Base-by-base conservation (phyloP, 2,329 filamentous ascomycete genomes). In the Metarhizium album region DNA sequence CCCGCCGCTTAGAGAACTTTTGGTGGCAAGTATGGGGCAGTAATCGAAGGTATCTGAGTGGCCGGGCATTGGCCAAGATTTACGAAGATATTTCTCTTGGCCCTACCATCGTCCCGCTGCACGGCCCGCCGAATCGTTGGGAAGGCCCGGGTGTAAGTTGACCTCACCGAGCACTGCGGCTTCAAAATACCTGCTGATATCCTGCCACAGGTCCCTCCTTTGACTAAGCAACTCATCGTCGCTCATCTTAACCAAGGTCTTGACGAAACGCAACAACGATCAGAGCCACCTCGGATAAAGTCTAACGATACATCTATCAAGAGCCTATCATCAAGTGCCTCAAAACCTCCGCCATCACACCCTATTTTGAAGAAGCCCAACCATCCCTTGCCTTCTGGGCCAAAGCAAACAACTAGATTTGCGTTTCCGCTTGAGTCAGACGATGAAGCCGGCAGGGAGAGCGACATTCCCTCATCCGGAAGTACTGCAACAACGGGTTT, bases 11-110 rank as follows among this genome's bases (percentile, higher is more conserved):
- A 20, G 80, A 83, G 60, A 79, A 82, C 58, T 82, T 82, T 57
- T 84, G 80, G 80, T 83, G 79, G 75, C 79, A 82, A 59, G 77
- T 83, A 49, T 79, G 78, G 73, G 79, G 79, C 33, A 83, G 80
- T 57, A 68, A 80, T 55, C 69, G 74, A 27, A 71, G 74, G 33
- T 61, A 71, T 49, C 67, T 82, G 46, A 74, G 76, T 45, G 80
- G 76, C 38, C 68, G 67, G 33, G 70, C 72, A 13, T 67, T 83
- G 45, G 79, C 80, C 51, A 72, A 64, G 53, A 64, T 82, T 4
- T 83, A 78, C 57, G 69, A 76, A 58, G 69, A 79, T 31, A 80
- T 83, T 45, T 81, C 80, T 0, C 69, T 72, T 45, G 79, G 79
- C 8, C 71, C 76, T 52, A 79, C 76, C 3, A 74, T 78, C 60